Evolutionary conservation across 2,329 filamentous ascomycete genomes (phyloP).

Genomic region (Tolypocladium guangdongense): DNA sequence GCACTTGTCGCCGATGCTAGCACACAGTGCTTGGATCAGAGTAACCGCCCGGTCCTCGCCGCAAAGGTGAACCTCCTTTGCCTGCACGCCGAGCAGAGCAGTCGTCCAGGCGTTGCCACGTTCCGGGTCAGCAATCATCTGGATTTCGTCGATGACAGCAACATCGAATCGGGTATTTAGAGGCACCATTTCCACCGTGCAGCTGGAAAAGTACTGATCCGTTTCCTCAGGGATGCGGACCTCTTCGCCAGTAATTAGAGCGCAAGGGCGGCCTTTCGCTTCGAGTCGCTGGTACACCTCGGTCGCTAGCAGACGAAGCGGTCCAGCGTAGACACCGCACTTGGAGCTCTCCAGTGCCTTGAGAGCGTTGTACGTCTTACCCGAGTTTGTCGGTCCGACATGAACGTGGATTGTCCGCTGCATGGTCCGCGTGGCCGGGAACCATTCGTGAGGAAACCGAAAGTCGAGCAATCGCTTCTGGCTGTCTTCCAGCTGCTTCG

Average conservation of each 20-base stretch:
- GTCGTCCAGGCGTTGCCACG: constrained; percentile 94
- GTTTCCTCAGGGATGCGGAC: constrained; percentile 54
- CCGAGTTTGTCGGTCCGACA: constrained; percentile 94
- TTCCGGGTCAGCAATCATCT: constrained; percentile 77
- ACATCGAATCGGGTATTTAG: constrained; percentile 58
- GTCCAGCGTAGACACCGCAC: constrained; percentile 80
- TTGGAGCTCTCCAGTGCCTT: constrained; percentile 69
- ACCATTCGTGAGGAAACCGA: constrained; percentile 89
- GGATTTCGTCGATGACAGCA: constrained; percentile 95
- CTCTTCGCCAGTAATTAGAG: constrained; percentile 86
- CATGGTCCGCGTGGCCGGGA: constrained; percentile 66
- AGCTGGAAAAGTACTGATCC: constrained; percentile 58
- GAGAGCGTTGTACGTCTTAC: constrained; percentile 92
- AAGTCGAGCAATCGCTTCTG: constrained; percentile 67
- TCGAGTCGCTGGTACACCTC: constrained; percentile 87
- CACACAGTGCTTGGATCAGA: constrained; percentile 67
- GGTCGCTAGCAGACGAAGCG: constrained; percentile 77
- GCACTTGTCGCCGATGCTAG: constrained; percentile 70
- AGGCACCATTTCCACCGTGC: constrained; percentile 83
- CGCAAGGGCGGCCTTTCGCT: constrained; percentile 65
- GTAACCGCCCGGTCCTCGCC: constrained; percentile 77
- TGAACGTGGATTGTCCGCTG: constrained; percentile 83
- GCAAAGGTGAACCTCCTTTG: constrained; percentile 84
- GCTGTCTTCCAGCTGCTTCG: constrained; percentile 41
- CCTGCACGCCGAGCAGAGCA: constrained; percentile 76